Evolutionary conservation across 441 rosid species (phyloP).

Genomic region (Erodium moschatum): DNA sequence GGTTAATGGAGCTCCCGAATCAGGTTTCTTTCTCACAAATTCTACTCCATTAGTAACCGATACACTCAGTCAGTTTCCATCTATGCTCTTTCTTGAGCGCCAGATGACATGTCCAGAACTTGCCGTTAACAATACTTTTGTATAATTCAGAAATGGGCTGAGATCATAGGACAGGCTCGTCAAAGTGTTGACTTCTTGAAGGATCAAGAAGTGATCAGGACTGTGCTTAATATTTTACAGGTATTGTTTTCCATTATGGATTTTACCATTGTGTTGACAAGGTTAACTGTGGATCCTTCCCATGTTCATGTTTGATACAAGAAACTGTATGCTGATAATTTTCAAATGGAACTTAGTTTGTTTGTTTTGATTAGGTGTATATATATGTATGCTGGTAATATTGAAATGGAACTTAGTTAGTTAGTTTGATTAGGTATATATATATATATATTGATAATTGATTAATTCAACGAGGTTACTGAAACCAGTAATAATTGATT

Average conservation of each 20-base stretch:
- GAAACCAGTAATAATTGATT: no score
- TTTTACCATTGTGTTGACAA: background rate
- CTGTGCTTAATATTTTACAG: conserved; percentile 94
- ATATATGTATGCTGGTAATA: no score
- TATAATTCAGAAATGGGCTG: conserved; percentile 83
- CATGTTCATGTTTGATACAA: background rate
- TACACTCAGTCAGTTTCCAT: background rate
- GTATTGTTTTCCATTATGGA: conserved; percentile 24
- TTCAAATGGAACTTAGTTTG: no score
- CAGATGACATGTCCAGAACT: no score
- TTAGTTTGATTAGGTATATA: no score
- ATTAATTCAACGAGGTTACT: no score
- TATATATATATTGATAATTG: no score
- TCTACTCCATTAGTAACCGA: background rate
- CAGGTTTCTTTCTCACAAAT: conserved; percentile 39
- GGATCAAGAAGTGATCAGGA: conserved; percentile 82
- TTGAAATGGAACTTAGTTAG: no score
- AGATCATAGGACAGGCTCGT: conserved; percentile 94
- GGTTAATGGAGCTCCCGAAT: conserved; percentile 94
- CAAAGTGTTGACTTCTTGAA: conserved; percentile 91
- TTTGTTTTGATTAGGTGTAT: no score
- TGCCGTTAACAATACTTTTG: background rate
- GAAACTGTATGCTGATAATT: background rate
- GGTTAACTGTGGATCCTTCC: background rate
- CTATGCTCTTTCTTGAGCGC: background rate